Conservation (phyloP, 495 filamentous ascomycete genomes). For the Trypethelium eluteriae region DNA sequence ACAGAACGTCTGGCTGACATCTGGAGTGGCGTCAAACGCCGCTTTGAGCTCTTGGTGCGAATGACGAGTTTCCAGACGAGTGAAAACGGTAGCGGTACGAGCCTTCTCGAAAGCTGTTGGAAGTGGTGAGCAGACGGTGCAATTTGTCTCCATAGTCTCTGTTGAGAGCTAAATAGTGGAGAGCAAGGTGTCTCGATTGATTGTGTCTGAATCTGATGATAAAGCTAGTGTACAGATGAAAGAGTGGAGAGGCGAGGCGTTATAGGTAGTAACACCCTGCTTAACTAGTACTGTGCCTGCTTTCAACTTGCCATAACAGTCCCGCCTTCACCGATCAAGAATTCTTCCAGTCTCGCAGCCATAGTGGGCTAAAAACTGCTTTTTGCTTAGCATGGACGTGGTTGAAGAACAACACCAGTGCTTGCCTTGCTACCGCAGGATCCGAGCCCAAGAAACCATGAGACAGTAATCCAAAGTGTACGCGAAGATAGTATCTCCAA, state of each 20-base stretch:
- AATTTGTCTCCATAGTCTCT: slow-evolving; percentile 10
- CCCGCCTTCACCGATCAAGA: slow-evolving; percentile 11
- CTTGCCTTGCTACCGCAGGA: slow-evolving; percentile 15
- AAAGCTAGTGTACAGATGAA: no score
- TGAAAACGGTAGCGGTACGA: slow-evolving; percentile 14
- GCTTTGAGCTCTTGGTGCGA: slow-evolving; percentile 10
- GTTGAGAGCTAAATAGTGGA: no score
- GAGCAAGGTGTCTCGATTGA: no score
- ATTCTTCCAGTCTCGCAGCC: slow-evolving; percentile 12
- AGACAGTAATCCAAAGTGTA: no score
- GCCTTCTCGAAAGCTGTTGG: slow-evolving; percentile 18
- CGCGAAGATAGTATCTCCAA: no score
- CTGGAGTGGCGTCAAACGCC: slow-evolving; percentile 13
- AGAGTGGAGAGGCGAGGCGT: no score
- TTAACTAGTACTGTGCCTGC: not conserved
- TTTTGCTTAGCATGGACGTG: slow-evolving; percentile 11
- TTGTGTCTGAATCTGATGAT: no score
- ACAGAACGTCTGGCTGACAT: slow-evolving; percentile 15
- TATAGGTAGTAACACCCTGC: not conserved
- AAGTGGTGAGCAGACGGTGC: slow-evolving; percentile 13
- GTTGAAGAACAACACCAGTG: slow-evolving; percentile 9
- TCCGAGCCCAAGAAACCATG: no score
- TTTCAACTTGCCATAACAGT: not conserved
- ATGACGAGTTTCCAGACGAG: slow-evolving; percentile 9
- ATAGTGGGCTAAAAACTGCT: slow-evolving; percentile 11